These are phyloP conservation scores for Austroboletus eburneus DNA, from an alignment of 768 basidiomycete genomes.

Conservation along the genomic window DNA sequence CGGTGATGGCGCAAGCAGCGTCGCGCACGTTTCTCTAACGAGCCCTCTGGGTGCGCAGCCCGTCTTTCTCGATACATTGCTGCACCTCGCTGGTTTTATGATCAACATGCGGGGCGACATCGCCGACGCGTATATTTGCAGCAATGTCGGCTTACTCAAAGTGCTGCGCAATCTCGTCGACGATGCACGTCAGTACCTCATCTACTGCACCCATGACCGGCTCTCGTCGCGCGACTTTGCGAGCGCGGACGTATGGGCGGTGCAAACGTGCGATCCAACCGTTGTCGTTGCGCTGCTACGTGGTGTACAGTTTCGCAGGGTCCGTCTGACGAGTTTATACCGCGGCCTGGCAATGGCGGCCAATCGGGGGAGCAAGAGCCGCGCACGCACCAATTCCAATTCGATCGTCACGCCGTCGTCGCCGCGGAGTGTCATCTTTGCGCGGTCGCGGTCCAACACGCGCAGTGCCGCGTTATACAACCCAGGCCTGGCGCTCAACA, in stretches of 20 bases:
- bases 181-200: slow-evolving; percentile 38
- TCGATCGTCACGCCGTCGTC: slow-evolving; percentile 24
- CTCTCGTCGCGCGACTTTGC: slow-evolving; percentile 43
- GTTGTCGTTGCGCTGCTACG: slow-evolving; percentile 53
- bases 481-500: slow-evolving; percentile 4
- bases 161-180: slow-evolving; percentile 42
- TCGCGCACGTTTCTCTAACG: slow-evolving; percentile 46
- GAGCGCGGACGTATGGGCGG: slow-evolving; percentile 48
- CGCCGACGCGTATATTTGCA: slow-evolving; percentile 63
- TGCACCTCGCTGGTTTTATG: slow-evolving; percentile 69
- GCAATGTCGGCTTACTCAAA: slow-evolving; percentile 45
- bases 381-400: slow-evolving; percentile 26
- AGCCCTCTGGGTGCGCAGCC: slow-evolving; percentile 43
- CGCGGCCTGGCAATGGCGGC: slow-evolving; percentile 39
- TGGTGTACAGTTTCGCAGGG: slow-evolving; percentile 55
- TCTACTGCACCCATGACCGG: slow-evolving; percentile 49
- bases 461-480: slow-evolving; percentile 11
- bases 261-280: slow-evolving; percentile 35
- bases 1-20: slow-evolving; percentile 45
- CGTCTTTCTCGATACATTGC: slow-evolving; percentile 60
- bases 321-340: slow-evolving; percentile 48
- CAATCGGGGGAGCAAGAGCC: slow-evolving; percentile 7
- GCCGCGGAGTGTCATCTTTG: slow-evolving; percentile 27
- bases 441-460: slow-evolving; percentile 26
- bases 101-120: slow-evolving; percentile 51